Evolutionary conservation across 495 filamentous ascomycete species (phyloP).

Genomic region (Coniosporium apollinis): DNA sequence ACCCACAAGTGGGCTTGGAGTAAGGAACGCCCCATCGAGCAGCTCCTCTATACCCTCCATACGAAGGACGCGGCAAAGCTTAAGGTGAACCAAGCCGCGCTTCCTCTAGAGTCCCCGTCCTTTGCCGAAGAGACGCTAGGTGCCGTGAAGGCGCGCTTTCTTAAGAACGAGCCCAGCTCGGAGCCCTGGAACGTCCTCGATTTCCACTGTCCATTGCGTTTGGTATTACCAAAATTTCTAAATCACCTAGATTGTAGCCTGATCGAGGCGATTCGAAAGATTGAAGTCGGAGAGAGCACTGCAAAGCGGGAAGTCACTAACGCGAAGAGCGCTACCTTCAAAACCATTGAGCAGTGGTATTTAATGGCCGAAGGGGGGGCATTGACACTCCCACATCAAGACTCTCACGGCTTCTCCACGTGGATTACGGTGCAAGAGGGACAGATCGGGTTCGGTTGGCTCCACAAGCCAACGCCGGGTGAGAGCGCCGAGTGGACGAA

Average conservation of each 20-base stretch:
- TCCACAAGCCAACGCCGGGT: slow-evolving; percentile 12
- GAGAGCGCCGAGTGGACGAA: slow-evolving; percentile 15
- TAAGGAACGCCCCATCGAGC: slow-evolving; percentile 6
- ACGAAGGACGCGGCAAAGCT: not conserved
- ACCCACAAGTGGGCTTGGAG: slow-evolving; percentile 1
- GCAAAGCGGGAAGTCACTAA: slow-evolving; percentile 8
- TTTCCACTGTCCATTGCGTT: too few relatives aligned
- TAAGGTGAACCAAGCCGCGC: slow-evolving; percentile 1
- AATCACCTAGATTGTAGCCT: slow-evolving; percentile 9
- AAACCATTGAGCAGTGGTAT: slow-evolving; percentile 12
- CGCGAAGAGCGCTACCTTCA: slow-evolving; percentile 5
- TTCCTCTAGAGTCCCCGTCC: too few relatives aligned
- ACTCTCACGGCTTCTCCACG: slow-evolving; percentile 13
- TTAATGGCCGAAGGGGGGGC: slow-evolving; percentile 11
- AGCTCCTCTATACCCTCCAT: slow-evolving; percentile 5
- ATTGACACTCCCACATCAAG: slow-evolving; percentile 13
- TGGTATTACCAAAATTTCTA: too few relatives aligned
- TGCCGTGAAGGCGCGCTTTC: slow-evolving; percentile 9
- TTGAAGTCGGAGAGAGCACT: slow-evolving; percentile 6
- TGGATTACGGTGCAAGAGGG: slow-evolving; percentile 21
- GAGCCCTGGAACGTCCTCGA: slow-evolving; percentile 11
- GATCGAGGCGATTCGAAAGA: slow-evolving; percentile 7
- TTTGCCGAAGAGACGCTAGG: slow-evolving; percentile 2
- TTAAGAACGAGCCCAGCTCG: not conserved
- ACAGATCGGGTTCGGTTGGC: slow-evolving; percentile 18